Percentiles rank a stretch among this genome's conserved stretches.
Evolutionary conservation across 2,329 filamentous ascomycete genomes (phyloP).

Genomic region (Diaporthe vexans): DNA sequence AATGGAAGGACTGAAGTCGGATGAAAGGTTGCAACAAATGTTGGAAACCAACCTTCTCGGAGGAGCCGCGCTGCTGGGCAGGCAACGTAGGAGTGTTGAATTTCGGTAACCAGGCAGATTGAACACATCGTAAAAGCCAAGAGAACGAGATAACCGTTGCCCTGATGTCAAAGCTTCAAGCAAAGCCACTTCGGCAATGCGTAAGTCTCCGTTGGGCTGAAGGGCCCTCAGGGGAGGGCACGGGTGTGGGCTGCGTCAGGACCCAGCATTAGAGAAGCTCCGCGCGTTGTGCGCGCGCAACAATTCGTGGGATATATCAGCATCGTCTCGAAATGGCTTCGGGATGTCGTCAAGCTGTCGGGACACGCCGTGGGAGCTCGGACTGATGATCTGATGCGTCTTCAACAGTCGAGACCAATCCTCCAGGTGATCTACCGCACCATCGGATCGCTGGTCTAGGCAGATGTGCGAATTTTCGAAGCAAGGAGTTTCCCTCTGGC

Average conservation of each 20-base stretch:
- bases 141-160: slow-evolving; percentile 3
- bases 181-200: background rate
- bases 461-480: slow-evolving; percentile 9
- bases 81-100: background rate
- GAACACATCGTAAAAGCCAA: slow-evolving; percentile 12
- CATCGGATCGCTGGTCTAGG: slow-evolving; percentile 19
- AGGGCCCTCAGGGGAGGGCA: background rate
- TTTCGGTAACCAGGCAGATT: background rate
- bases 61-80: slow-evolving; percentile 15
- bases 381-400: slow-evolving; percentile 28
- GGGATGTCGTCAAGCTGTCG: slow-evolving; percentile 20
- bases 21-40: slow-evolving; percentile 3
- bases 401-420: slow-evolving; percentile 28
- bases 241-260: background rate
- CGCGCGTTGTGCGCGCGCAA: background rate
- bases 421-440: slow-evolving; percentile 24
- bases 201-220: background rate
- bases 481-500: slow-evolving; percentile 21
- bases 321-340: slow-evolving; percentile 6
- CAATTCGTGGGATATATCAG: background rate
- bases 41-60: slow-evolving; percentile 17
- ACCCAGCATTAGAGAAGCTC: background rate
- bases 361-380: slow-evolving; percentile 29
- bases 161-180: background rate
- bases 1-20: slow-evolving; percentile 7